Evolutionary conservation across 176 grass and related monocot genomes (phyloP).

Genomic region (Oryza rufipogon): DNA sequence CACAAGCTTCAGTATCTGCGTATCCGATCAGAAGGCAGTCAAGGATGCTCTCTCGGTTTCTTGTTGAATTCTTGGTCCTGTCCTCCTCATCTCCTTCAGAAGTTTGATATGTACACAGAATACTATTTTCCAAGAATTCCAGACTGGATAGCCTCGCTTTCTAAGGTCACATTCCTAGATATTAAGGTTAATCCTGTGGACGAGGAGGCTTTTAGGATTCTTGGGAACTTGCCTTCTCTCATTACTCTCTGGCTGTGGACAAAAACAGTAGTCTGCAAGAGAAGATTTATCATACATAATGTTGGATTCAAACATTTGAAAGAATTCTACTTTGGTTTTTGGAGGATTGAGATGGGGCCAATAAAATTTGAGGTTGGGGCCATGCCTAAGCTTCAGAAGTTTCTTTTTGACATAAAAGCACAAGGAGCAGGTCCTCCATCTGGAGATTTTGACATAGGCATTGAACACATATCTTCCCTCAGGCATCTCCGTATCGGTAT

Average conservation of each 20-base stretch:
- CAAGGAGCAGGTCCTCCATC: neutral
- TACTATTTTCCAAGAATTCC: neutral
- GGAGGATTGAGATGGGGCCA: neutral
- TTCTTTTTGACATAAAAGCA: neutral
- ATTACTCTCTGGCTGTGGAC: neutral
- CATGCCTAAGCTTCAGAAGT: neutral
- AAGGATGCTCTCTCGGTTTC: neutral
- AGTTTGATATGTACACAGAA: neutral
- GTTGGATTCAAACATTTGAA: neutral
- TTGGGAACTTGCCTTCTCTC: neutral
- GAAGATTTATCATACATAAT: neutral
- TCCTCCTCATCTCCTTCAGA: neutral
- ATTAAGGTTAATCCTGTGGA: neutral
- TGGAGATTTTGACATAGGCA: neutral
- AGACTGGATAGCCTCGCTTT: neutral
- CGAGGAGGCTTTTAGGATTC: neutral
- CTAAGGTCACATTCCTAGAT: neutral
- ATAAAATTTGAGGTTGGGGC: neutral
- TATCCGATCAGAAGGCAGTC: neutral
- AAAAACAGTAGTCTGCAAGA: neutral
- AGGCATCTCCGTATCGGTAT: neutral
- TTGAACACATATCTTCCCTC: neutral
- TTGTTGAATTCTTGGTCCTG: neutral
- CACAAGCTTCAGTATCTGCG: neutral
- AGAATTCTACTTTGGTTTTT: neutral